phyloP scores from a whole-genome alignment of 306 rosid genomes.

The Delonix regia region DNA sequence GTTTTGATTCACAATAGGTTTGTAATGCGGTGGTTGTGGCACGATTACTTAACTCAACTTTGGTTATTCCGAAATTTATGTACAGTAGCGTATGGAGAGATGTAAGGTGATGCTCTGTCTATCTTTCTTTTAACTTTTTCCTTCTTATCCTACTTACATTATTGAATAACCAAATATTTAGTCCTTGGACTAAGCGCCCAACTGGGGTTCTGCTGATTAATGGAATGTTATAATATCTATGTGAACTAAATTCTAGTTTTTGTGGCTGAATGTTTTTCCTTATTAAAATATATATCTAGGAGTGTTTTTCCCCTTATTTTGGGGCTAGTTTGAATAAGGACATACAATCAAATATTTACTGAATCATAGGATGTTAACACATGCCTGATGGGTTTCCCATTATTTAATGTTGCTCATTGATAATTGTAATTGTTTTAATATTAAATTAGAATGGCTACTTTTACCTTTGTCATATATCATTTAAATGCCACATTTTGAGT shows the following conservation, averaged over 20 bases:
- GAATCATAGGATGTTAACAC: not conserved
- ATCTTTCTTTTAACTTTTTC: constrained; percentile 27
- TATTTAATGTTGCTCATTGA: not conserved
- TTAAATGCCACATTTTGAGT: constrained; percentile 20
- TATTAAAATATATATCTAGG: constrained; percentile 6
- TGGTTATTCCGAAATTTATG: constrained; percentile 87
- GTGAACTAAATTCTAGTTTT: constrained; percentile 18
- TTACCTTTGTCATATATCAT: constrained; percentile 21
- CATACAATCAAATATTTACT: not conserved
- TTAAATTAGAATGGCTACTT: constrained; percentile 24
- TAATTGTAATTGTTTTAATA: not conserved
- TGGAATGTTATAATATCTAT: constrained; percentile 21
- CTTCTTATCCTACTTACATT: not conserved
- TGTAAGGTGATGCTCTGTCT: constrained; percentile 67
- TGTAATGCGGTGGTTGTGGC: constrained; percentile 92
- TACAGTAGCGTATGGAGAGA: constrained; percentile 96
- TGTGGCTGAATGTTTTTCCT: not conserved
- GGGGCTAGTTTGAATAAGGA: not conserved
- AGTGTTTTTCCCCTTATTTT: constrained; percentile 5
- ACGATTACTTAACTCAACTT: constrained; percentile 75
- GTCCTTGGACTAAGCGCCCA: constrained; percentile 20
- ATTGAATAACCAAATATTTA: constrained; percentile 11
- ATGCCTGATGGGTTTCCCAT: not conserved
- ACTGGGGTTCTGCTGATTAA: constrained; percentile 9
- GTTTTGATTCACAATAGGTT: constrained; percentile 63